A percentile compares a stretch with the other conserved stretches of the same genome.
Evolutionary conservation across 768 basidiomycete genomes (phyloP).

Genomic region (Aureoboletus auriporus): DNA sequence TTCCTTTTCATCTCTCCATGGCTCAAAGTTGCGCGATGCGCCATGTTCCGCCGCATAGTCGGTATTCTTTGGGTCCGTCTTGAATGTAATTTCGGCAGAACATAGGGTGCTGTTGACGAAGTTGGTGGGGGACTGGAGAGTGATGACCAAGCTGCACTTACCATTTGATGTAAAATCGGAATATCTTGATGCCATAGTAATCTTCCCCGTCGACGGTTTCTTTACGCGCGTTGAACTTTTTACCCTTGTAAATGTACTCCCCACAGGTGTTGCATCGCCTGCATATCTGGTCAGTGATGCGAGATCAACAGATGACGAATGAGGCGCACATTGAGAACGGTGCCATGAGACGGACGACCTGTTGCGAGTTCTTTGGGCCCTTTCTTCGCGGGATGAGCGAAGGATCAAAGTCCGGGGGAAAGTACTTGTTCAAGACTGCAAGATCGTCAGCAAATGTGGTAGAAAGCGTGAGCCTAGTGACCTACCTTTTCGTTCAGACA

Average conservation of each 20-base stretch:
- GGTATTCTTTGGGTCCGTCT: constrained; percentile 98
- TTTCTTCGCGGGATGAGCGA: constrained; percentile 90
- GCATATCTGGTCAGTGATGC: constrained; percentile 6
- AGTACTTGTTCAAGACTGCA: constrained; percentile 89
- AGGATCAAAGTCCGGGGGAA: constrained; percentile 98
- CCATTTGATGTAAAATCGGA: constrained; percentile 93
- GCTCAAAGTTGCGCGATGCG: constrained; percentile 96
- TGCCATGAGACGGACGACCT: constrained; percentile 98
- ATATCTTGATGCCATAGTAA: constrained; percentile 97
- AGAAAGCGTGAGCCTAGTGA: background rate
- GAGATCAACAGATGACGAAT: background rate
- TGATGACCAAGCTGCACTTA: constrained; percentile 29
- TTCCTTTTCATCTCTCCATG: constrained; percentile 83
- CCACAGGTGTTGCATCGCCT: constrained; percentile 95
- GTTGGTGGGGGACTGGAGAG: constrained; percentile 11
- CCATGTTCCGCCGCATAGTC: constrained; percentile 94
- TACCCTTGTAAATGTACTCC: constrained; percentile 98
- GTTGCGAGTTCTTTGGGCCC: constrained; percentile 90
- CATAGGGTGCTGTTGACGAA: constrained; percentile 69
- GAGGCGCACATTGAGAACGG: constrained; percentile 89
- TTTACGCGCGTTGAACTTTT: constrained; percentile 99
- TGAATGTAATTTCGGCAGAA: constrained; percentile 98
- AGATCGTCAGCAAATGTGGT: constrained; percentile 5
- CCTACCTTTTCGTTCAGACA: constrained; percentile 84
- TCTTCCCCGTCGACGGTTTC: constrained; percentile 97